Conservation (phyloP, 352 stramenopile species). For the Globisporangium abappressorium region DNA sequence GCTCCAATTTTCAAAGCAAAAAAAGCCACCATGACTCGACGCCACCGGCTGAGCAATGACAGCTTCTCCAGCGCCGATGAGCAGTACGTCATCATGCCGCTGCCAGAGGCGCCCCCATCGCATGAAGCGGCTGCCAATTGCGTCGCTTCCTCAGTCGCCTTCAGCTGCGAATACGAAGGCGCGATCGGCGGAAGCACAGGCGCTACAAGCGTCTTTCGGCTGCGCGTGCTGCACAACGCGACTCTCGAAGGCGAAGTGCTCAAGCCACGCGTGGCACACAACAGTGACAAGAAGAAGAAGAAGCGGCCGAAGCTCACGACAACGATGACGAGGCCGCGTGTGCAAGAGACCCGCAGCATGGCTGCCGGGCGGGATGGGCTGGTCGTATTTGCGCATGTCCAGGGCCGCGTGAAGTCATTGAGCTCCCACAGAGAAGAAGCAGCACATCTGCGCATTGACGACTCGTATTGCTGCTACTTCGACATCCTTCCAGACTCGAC, state of each 20-base stretch:
- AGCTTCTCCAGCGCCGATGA: not conserved
- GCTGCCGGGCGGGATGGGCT: not conserved
- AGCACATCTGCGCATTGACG: not conserved
- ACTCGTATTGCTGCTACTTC: constrained; percentile 50
- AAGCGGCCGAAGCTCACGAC: constrained; percentile 27
- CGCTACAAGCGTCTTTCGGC: constrained; percentile 25
- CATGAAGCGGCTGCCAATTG: not conserved
- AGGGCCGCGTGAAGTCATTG: constrained; percentile 20
- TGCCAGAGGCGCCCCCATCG: not conserved
- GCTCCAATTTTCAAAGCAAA: not conserved
- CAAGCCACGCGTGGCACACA: constrained; percentile 3
- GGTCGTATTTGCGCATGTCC: constrained; percentile 7
- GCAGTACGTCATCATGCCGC: constrained; percentile 5
- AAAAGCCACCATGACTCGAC: not conserved
- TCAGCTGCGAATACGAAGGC: constrained; percentile 48
- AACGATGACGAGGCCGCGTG: not conserved
- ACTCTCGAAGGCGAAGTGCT: constrained; percentile 38
- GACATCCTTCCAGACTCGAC: constrained; percentile 20
- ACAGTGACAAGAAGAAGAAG: constrained; percentile 10
- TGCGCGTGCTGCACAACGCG: constrained; percentile 40
- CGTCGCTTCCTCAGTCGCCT: not conserved
- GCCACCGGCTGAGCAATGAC: not conserved
- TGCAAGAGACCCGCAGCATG: not conserved
- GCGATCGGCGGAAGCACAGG: constrained; percentile 39
- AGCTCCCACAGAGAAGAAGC: constrained; percentile 7